These are phyloP conservation scores for Serendipita indica DNA, from an alignment of 768 basidiomycete genomes.

Conservation along the genomic window DNA sequence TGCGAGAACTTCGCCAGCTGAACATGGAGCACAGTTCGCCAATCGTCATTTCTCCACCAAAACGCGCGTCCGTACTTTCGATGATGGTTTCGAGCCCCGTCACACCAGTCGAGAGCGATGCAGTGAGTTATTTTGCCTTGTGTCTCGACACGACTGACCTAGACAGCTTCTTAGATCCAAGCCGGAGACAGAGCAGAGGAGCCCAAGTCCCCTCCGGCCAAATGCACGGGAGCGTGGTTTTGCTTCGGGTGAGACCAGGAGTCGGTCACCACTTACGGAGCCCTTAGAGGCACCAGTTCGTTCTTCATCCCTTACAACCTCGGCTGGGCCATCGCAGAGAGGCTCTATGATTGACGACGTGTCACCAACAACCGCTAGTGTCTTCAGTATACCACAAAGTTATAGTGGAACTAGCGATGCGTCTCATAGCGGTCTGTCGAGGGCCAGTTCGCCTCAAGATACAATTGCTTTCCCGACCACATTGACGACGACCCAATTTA, in stretches of 20 bases:
- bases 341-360: neutral
- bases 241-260: neutral
- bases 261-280: neutral
- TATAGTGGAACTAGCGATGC: constrained; percentile 7
- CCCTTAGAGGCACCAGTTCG: neutral
- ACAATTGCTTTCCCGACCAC: neutral
- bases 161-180: neutral
- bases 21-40: neutral
- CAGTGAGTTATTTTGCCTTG: neutral
- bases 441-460: neutral
- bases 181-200: neutral
- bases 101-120: neutral
- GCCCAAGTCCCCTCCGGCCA: neutral
- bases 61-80: constrained; percentile 1
- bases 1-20: constrained; percentile 4
- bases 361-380: constrained; percentile 7
- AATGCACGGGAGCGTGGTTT: neutral
- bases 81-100: neutral
- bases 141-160: neutral
- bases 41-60: neutral
- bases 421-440: neutral
- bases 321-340: no score
- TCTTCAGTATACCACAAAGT: neutral
- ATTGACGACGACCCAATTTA: neutral
- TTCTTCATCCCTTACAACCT: neutral